Evolutionary conservation across 2,329 filamentous ascomycete species (phyloP).

Genomic region (Lecanoromycetidae sp.): DNA sequence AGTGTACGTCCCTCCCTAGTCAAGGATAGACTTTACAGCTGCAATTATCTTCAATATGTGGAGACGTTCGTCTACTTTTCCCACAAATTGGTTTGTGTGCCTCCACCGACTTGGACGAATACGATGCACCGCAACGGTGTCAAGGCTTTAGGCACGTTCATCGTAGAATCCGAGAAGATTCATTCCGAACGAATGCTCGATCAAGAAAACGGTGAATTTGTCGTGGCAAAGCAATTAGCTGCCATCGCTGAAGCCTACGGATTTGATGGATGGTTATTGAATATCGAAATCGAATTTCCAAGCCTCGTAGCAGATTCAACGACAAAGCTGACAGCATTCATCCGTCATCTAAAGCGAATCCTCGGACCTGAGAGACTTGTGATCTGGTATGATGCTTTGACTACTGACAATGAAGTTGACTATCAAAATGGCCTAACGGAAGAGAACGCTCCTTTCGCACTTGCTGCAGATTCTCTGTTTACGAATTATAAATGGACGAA

Average conservation of each 20-base stretch:
- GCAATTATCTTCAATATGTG: constrained; percentile 34
- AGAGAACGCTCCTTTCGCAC: constrained; percentile 29
- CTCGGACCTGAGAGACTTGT: constrained; percentile 22
- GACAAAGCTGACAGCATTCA: constrained; percentile 26
- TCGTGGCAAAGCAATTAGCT: constrained; percentile 29
- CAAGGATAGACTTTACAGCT: constrained; percentile 27
- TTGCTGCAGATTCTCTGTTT: constrained; percentile 29
- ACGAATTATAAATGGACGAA: constrained; percentile 37
- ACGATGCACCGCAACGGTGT: constrained; percentile 37
- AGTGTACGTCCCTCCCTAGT: constrained; percentile 24
- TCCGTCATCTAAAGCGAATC: constrained; percentile 26
- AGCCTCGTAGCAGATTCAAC: constrained; percentile 22
- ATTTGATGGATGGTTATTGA: constrained; percentile 38
- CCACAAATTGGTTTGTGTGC: constrained; percentile 34
- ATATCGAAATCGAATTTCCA: constrained; percentile 34
- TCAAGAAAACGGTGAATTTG: constrained; percentile 26
- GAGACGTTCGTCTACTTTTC: constrained; percentile 38
- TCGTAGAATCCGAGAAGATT: constrained; percentile 27
- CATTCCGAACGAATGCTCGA: constrained; percentile 16
- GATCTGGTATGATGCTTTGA: constrained; percentile 36
- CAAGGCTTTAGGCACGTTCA: constrained; percentile 31
- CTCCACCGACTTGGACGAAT: constrained; percentile 36
- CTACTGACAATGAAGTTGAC: constrained; percentile 29
- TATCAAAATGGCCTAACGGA: constrained; percentile 35
- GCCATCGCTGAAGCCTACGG: constrained; percentile 30